phyloP scores from a whole-genome alignment of 2,329 filamentous ascomycete species.

The Xylariaceae sp. region DNA sequence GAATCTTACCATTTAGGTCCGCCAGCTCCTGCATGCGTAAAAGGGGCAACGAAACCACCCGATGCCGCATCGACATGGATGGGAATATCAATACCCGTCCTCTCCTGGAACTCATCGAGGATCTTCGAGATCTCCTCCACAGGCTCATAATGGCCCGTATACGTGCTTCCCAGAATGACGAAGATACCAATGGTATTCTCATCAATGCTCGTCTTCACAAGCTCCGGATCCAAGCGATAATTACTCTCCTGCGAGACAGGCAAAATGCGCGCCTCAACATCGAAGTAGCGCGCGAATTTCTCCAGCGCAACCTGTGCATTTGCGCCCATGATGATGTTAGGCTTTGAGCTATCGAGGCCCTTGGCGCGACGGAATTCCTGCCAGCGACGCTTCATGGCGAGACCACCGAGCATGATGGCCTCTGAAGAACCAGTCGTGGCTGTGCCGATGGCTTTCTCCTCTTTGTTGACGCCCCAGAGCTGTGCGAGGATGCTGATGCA shows the following conservation, averaged over 20 bases:
- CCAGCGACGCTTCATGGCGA: conserved; percentile 73
- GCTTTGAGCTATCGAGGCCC: conserved; percentile 59
- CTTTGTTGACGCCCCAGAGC: conserved; percentile 58
- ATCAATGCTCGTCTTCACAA: conserved; percentile 62
- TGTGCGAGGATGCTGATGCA: conserved; percentile 65
- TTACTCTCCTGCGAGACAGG: conserved; percentile 57
- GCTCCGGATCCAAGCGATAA: conserved; percentile 57
- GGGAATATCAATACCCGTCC: conserved; percentile 59
- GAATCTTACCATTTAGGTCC: conserved; percentile 50
- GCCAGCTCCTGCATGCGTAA: conserved; percentile 50
- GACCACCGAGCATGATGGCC: conserved; percentile 53
- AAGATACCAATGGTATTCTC: conserved; percentile 76
- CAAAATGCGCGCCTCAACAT: conserved; percentile 62
- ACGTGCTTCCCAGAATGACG: conserved; percentile 66
- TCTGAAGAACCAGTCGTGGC: conserved; percentile 62
- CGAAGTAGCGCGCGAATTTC: conserved; percentile 70
- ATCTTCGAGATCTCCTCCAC: conserved; percentile 63
- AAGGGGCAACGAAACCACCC: conserved; percentile 58
- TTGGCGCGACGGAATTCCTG: conserved; percentile 51
- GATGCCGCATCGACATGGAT: conserved; percentile 62
- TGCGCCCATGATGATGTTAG: conserved; percentile 70
- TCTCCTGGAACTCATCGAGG: conserved; percentile 56
- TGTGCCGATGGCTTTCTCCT: conserved; percentile 60
- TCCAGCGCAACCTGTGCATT: conserved; percentile 69
- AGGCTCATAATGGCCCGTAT: conserved; percentile 69